These are phyloP conservation scores for Dalbergia oliveri DNA, from an alignment of 306 rosid species.

Conservation along the genomic window DNA sequence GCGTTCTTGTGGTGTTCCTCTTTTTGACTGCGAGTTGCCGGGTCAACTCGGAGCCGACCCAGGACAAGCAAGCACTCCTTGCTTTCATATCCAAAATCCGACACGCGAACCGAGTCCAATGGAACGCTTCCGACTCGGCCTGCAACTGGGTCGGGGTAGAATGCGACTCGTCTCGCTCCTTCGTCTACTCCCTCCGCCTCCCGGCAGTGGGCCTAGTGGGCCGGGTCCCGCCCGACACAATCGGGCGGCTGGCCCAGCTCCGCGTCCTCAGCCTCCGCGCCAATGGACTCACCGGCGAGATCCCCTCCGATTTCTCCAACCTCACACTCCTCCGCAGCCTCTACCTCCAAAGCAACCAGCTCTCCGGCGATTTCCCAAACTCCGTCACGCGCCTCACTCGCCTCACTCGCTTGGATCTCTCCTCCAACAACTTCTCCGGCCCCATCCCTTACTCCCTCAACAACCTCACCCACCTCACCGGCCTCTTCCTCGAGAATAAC, in stretches of 20 bases:
- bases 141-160: conserved; percentile 87
- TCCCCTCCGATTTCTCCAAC: conserved; percentile 87
- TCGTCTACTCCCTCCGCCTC: conserved; percentile 65
- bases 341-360: conserved; percentile 68
- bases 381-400: conserved; percentile 63
- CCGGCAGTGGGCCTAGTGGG: conserved; percentile 93
- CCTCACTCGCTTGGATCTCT: conserved; percentile 77
- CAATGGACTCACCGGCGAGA: conserved; percentile 69
- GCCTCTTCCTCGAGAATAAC: conserved; percentile 71
- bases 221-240: conserved; percentile 65
- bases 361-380: conserved; percentile 73
- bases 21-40: conserved; percentile 40
- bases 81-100: conserved; percentile 68
- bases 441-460: conserved; percentile 74
- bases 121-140: conserved; percentile 82
- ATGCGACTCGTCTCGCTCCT: conserved; percentile 64
- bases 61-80: conserved; percentile 90
- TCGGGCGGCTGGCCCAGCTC: conserved; percentile 68
- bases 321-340: conserved; percentile 68
- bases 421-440: conserved; percentile 79
- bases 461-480: conserved; percentile 75
- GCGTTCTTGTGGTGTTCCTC: conserved; percentile 29
- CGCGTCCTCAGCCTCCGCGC: conserved; percentile 90
- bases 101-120: conserved; percentile 75
- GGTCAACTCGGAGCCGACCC: conserved; percentile 74